These are phyloP conservation scores for Geosmithia morbida DNA, from an alignment of 2,329 filamentous ascomycete genomes.

Conservation along the genomic window DNA sequence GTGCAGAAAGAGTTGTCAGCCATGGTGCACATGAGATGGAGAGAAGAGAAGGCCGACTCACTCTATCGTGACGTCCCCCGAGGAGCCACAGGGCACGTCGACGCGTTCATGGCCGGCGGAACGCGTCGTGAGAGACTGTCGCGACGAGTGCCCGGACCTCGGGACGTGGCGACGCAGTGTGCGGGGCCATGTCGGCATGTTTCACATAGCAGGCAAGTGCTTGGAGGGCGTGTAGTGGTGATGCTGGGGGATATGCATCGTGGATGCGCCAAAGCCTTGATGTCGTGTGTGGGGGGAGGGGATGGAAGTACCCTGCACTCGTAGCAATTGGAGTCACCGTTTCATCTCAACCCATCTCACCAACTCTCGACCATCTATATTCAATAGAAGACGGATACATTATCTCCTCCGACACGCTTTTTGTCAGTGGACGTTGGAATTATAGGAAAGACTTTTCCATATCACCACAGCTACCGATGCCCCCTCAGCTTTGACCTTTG, in stretches of 20 bases:
- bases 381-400: too few species aligned
- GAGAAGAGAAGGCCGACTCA: constrained; percentile 15
- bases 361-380: too few species aligned
- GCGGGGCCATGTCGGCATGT: not conserved
- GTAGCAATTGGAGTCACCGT: too few species aligned
- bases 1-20: not conserved
- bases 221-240: not conserved
- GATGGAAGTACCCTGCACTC: too few species aligned
- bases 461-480: too few species aligned
- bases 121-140: constrained; percentile 5
- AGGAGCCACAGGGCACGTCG: constrained; percentile 30
- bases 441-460: too few species aligned
- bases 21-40: not conserved
- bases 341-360: too few species aligned
- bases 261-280: too few species aligned
- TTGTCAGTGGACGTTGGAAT: too few species aligned
- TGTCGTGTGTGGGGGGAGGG: too few species aligned
- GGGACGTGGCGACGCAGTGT: not conserved
- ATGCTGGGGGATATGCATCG: not conserved
- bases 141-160: not conserved
- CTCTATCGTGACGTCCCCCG: constrained; percentile 35
- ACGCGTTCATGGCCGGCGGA: constrained; percentile 19
- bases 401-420: too few species aligned
- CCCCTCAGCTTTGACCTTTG: too few species aligned
- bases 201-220: not conserved